Conservation (phyloP, 345 rosid species). For the Dipteronia sinensis region DNA sequence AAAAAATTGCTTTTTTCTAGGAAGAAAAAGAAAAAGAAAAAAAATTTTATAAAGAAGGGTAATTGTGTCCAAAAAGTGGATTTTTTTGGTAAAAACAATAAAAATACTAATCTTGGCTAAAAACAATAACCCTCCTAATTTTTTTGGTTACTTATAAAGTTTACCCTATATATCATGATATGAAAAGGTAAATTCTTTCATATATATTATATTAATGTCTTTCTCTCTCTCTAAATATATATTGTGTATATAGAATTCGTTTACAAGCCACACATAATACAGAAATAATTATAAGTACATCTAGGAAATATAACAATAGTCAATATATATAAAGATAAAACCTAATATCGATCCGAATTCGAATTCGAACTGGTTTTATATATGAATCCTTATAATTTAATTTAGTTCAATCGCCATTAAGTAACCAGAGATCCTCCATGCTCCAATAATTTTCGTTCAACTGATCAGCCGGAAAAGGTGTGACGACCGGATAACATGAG, state of each 20-base stretch:
- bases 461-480: constrained; percentile 29
- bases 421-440: constrained; percentile 82
- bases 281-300: not conserved
- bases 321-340: not conserved
- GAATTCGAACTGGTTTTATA: not conserved
- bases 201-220: not conserved
- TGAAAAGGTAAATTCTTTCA: not conserved
- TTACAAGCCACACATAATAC: constrained; percentile 10
- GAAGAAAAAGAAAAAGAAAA: no score
- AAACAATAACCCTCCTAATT: no score
- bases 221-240: not conserved
- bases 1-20: no score
- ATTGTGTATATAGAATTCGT: not conserved
- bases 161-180: no score
- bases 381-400: not conserved
- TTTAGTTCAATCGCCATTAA: constrained; percentile 35
- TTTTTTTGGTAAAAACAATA: no score
- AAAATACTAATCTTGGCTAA: no score
- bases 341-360: not conserved
- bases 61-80: no score
- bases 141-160: no score
- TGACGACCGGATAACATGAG: constrained; percentile 12
- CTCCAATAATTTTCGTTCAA: constrained; percentile 69
- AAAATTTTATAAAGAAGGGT: no score
- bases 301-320: not conserved